phyloP scores from a whole-genome alignment of 495 filamentous ascomycete species.

The Tetracladium setigerum region DNA sequence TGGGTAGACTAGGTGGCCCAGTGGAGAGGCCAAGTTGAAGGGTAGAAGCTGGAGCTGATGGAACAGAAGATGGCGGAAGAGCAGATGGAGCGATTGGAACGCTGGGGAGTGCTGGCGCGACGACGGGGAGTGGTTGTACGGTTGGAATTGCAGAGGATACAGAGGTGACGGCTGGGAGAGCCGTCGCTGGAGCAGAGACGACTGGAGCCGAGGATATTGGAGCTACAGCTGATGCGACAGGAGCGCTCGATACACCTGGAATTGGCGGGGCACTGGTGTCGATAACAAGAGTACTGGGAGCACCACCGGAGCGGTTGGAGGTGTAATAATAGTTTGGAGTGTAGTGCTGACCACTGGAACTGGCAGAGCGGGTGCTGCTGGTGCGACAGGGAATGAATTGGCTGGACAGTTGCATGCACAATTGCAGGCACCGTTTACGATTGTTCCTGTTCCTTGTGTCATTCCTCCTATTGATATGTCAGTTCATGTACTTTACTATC shows the following conservation, averaged over 20 bases:
- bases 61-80: conserved; percentile 11
- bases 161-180: conserved; percentile 2
- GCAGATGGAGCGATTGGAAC: conserved; percentile 15
- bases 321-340: neutral
- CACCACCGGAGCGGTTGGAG: neutral
- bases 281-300: too few relatives aligned
- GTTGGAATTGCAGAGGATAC: conserved; percentile 10
- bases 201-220: conserved; percentile 1
- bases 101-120: conserved; percentile 2
- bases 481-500: neutral
- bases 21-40: conserved; percentile 15
- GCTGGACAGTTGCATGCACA: conserved; percentile 52
- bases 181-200: neutral
- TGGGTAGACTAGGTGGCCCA: conserved; percentile 3
- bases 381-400: conserved; percentile 39
- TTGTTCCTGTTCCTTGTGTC: conserved; percentile 23
- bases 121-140: neutral
- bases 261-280: too few relatives aligned
- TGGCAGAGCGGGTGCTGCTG: neutral
- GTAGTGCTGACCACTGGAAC: conserved; percentile 2
- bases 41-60: conserved; percentile 4
- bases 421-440: conserved; percentile 34
- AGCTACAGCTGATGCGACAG: neutral
- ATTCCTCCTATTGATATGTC: conserved; percentile 17
- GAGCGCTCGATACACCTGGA: too few relatives aligned